Percentiles rank a stretch among this genome's conserved stretches.
phyloP scores from a whole-genome alignment of 1,284 basidiomycete genomes.

The Tilletiopsis washingtonensis region DNA sequence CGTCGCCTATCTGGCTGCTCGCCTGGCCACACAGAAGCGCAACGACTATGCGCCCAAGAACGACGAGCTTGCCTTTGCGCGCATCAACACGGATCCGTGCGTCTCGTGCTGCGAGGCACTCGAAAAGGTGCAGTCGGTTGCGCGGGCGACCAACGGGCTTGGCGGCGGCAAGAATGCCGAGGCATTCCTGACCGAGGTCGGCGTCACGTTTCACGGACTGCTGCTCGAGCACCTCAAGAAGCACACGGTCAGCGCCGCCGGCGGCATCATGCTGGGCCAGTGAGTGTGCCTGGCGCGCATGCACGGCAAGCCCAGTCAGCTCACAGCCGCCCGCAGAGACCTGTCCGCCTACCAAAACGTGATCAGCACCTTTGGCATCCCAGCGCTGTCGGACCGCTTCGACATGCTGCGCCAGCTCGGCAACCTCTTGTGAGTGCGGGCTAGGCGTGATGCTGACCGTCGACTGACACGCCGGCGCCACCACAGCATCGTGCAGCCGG shows the following conservation, averaged over 20 bases:
- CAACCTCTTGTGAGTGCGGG: constrained; percentile 84
- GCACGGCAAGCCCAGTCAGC: background rate
- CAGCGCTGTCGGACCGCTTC: constrained; percentile 83
- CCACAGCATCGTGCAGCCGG: constrained; percentile 38
- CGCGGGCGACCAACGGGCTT: constrained; percentile 51
- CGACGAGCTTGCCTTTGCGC: constrained; percentile 75
- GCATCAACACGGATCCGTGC: constrained; percentile 93
- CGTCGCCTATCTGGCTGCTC: constrained; percentile 52
- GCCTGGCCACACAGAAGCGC: constrained; percentile 86
- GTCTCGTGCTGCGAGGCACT: constrained; percentile 76
- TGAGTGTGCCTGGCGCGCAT: constrained; percentile 48
- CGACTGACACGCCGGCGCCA: background rate
- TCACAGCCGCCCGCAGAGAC: constrained; percentile 59
- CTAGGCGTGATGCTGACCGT: background rate
- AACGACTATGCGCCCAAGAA: constrained; percentile 91
- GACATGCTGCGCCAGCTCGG: constrained; percentile 97
- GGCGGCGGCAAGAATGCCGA: constrained; percentile 60
- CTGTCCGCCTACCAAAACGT: constrained; percentile 93
- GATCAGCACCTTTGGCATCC: constrained; percentile 69
- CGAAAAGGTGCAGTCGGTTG: constrained; percentile 68
- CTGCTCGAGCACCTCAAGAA: constrained; percentile 90
- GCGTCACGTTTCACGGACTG: constrained; percentile 85
- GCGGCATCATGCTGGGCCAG: constrained; percentile 97
- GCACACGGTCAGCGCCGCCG: constrained; percentile 91
- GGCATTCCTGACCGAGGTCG: constrained; percentile 83